Conservation (phyloP, 2,329 filamentous ascomycete species). For the Penicillium sp. region DNA sequence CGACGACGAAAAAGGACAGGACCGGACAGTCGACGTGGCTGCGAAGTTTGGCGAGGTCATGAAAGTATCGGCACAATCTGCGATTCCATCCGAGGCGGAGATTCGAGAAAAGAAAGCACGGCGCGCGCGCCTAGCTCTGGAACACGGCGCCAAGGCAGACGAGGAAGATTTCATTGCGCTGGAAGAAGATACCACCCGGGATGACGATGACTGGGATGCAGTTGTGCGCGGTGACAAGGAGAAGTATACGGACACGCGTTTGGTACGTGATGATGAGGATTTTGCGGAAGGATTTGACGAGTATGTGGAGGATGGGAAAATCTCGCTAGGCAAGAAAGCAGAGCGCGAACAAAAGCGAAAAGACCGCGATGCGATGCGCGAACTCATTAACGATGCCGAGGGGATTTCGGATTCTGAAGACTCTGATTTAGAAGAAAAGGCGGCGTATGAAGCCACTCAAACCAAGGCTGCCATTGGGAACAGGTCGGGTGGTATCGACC, state of each 20-base stretch:
- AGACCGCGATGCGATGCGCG: conserved; percentile 77
- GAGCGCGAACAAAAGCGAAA: conserved; percentile 70
- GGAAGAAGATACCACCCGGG: conserved; percentile 39
- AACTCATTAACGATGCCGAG: conserved; percentile 81
- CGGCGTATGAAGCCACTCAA: conserved; percentile 86
- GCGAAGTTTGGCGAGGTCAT: conserved; percentile 52
- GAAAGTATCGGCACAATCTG: conserved; percentile 37
- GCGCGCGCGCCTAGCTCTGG: conserved; percentile 76
- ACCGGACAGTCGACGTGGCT: conserved; percentile 59
- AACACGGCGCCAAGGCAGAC: conserved; percentile 68
- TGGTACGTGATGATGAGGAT: conserved; percentile 87
- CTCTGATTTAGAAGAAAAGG: conserved; percentile 65
- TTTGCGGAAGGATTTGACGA: conserved; percentile 92
- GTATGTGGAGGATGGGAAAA: conserved; percentile 81
- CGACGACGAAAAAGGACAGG: conserved; percentile 48
- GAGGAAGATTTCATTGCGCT: conserved; percentile 60
- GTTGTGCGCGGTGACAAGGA: conserved; percentile 56
- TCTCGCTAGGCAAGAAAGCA: conserved; percentile 77
- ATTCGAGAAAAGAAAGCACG: conserved; percentile 91
- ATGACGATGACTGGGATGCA: conserved; percentile 53
- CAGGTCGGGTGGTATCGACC: conserved; percentile 37
- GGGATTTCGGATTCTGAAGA: conserved; percentile 67
- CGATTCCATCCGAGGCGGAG: conserved; percentile 80
- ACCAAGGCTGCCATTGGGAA: conserved; percentile 78
- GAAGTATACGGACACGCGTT: conserved; percentile 71